Evolutionary conservation across 345 rosid genomes (phyloP).

Genomic region (Eutrema japonicum): DNA sequence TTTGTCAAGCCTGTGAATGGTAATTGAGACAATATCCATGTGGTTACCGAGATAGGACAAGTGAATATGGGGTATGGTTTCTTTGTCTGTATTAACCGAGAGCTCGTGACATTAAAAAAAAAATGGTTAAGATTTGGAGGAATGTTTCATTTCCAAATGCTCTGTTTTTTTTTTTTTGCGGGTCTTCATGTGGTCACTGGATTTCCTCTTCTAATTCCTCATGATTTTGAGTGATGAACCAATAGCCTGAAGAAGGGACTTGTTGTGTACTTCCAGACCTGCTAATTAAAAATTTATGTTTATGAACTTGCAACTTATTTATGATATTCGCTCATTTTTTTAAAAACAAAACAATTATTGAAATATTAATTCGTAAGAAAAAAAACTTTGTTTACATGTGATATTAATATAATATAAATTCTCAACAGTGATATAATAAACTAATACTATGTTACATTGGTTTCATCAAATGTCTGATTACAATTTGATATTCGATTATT

Average conservation of each 20-base stretch:
- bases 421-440: too few species aligned
- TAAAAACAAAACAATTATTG: neutral
- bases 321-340: neutral
- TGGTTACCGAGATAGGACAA: neutral
- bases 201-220: neutral
- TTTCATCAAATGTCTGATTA: too few species aligned
- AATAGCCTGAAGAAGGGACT: neutral
- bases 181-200: neutral
- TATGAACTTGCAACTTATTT: neutral
- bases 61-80: neutral
- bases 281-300: too few species aligned
- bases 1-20: neutral
- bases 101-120: neutral
- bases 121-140: neutral
- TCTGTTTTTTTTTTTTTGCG: too few species aligned
- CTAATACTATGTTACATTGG: too few species aligned
- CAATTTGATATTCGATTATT: neutral
- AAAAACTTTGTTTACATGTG: too few species aligned
- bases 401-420: too few species aligned
- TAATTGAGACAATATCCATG: conserved; percentile 2
- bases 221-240: neutral
- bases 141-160: neutral
- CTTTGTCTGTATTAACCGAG: neutral
- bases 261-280: too few species aligned
- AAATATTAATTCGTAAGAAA: neutral